Percentiles rank a stretch among this genome's conserved stretches.
Evolutionary conservation across 1,284 basidiomycete species (phyloP).

Genomic region (Paramarasmius palmivorus): DNA sequence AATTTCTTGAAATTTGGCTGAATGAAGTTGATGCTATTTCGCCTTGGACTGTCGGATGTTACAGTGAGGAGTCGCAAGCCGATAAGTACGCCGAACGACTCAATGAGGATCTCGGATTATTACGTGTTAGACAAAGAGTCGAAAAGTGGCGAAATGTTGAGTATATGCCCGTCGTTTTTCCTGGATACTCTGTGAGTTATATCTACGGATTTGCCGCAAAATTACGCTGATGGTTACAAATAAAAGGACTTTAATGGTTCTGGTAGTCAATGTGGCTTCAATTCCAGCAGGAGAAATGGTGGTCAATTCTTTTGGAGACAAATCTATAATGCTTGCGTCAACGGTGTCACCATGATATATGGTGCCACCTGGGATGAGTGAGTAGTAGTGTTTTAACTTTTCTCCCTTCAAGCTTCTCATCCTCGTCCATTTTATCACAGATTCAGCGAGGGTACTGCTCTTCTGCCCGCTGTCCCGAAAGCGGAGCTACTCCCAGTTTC

Average conservation of each 20-base stretch:
- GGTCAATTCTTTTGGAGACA: slow-evolving; percentile 77
- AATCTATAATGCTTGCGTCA: slow-evolving; percentile 58
- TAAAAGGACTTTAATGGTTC: slow-evolving; percentile 46
- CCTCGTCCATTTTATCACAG: no score
- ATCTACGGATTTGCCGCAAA: background rate
- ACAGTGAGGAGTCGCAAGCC: slow-evolving; percentile 52
- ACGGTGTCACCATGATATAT: slow-evolving; percentile 68
- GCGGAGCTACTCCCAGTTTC: slow-evolving; percentile 61
- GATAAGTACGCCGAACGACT: slow-evolving; percentile 62
- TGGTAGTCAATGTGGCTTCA: slow-evolving; percentile 64
- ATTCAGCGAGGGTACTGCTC: slow-evolving; percentile 78
- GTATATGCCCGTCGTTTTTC: slow-evolving; percentile 74
- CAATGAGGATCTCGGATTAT: slow-evolving; percentile 57
- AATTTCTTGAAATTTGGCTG: slow-evolving; percentile 63
- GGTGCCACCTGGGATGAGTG: slow-evolving; percentile 87
- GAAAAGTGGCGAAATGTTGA: slow-evolving; percentile 50
- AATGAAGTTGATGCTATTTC: slow-evolving; percentile 73
- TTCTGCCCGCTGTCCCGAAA: slow-evolving; percentile 63
- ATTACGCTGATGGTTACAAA: background rate
- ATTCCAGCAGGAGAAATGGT: slow-evolving; percentile 63
- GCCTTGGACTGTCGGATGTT: slow-evolving; percentile 75
- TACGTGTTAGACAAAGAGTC: slow-evolving; percentile 48
- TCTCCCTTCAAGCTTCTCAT: no score
- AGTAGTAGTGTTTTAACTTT: no score
- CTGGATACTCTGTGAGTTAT: slow-evolving; percentile 67